Conservation (phyloP, 345 rosid species). For the Euphorbia lathyris region DNA sequence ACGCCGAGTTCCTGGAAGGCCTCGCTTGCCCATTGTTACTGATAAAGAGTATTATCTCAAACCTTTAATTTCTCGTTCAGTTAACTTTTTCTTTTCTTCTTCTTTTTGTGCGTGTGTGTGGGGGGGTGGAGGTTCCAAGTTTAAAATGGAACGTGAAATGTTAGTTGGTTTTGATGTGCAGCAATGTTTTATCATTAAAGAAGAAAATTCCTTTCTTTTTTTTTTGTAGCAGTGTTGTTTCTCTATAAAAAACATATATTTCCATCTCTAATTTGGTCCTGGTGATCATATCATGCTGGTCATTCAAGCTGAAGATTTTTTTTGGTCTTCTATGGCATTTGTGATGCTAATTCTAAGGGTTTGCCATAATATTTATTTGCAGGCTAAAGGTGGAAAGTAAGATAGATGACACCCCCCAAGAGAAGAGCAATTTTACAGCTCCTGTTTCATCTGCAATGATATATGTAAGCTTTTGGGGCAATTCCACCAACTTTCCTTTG, state of each 20-base stretch:
- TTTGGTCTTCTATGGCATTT: background rate
- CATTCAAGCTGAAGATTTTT: background rate
- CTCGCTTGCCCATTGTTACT: conserved; percentile 91
- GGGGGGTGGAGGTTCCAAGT: conserved; percentile 12
- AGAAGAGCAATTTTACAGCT: conserved; percentile 43
- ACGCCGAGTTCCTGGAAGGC: conserved; percentile 97
- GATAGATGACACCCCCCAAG: conserved; percentile 48
- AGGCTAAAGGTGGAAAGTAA: conserved; percentile 64
- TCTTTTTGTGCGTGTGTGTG: conserved; percentile 11
- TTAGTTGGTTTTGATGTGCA: background rate
- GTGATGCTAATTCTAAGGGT: conserved; percentile 13
- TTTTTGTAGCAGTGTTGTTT: background rate
- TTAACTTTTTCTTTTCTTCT: too few relatives aligned
- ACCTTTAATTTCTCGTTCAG: conserved; percentile 37
- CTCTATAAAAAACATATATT: background rate
- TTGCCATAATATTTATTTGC: conserved; percentile 34
- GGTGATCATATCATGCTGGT: background rate
- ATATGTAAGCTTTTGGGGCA: conserved; percentile 47
- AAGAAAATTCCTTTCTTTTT: background rate
- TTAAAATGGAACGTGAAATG: conserved; percentile 6
- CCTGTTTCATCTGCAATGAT: conserved; percentile 50
- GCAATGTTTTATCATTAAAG: background rate
- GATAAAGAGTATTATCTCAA: conserved; percentile 73
- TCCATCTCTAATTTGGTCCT: background rate
- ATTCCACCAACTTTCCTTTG: background rate